Conservation (phyloP, 352 stramenopile genomes). For the Lagenidium giganteum region DNA sequence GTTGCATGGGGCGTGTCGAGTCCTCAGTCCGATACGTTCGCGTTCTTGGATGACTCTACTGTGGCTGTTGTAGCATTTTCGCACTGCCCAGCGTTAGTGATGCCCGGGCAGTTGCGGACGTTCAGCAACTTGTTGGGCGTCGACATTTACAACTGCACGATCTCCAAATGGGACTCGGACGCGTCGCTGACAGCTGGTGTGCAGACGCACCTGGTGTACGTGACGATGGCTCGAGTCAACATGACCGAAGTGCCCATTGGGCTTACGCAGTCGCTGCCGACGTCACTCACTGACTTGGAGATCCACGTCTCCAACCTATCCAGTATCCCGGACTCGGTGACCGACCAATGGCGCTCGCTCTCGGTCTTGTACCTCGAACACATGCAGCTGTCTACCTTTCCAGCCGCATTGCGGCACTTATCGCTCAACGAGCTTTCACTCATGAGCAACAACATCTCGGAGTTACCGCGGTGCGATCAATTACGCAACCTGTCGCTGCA, state of each 20-base stretch:
- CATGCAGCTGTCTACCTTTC: conserved; percentile 8
- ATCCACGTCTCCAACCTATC: conserved; percentile 18
- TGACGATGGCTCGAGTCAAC: conserved; percentile 20
- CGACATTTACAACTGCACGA: conserved; percentile 20
- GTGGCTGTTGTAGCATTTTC: conserved; percentile 15
- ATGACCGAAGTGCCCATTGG: conserved; percentile 21
- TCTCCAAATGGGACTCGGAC: conserved; percentile 10
- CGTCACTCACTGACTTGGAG: conserved; percentile 20
- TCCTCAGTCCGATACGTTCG: neutral
- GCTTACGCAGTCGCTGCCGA: conserved; percentile 11
- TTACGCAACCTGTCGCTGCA: too few species aligned
- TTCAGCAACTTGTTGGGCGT: conserved; percentile 14
- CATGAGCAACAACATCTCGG: conserved; percentile 8
- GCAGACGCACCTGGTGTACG: conserved; percentile 12
- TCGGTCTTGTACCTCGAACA: conserved; percentile 20
- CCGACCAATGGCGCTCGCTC: conserved; percentile 13
- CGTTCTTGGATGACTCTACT: conserved; percentile 9
- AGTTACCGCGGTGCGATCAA: too few species aligned
- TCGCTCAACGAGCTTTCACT: conserved; percentile 20
- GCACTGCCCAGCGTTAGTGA: conserved; percentile 10
- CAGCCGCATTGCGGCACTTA: conserved; percentile 1
- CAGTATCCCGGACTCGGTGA: conserved; percentile 7
- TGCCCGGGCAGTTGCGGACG: conserved; percentile 6
- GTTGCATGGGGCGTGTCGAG: neutral
- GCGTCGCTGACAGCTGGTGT: conserved; percentile 7